Evolutionary conservation across 1,284 basidiomycete species (phyloP).

Genomic region (Wolfiporia cocos): DNA sequence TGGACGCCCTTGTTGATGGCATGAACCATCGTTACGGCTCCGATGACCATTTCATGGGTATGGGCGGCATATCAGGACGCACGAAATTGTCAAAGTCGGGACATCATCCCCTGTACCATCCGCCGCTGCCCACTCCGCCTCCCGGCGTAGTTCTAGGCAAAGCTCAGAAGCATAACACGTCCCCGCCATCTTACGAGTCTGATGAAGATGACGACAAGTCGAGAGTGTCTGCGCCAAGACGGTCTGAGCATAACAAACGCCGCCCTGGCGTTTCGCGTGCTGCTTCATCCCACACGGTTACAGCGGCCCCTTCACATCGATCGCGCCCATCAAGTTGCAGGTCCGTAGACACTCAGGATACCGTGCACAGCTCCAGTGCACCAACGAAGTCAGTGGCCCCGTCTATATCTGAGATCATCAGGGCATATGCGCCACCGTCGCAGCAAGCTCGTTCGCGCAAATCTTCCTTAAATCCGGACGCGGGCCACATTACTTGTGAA

Average conservation of each 20-base stretch:
- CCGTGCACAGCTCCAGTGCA: background rate
- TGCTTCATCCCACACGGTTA: constrained; percentile 9
- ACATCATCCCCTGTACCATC: constrained; percentile 68
- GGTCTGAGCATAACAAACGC: constrained; percentile 11
- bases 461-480: constrained; percentile 42
- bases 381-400: constrained; percentile 43
- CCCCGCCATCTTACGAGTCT: constrained; percentile 31
- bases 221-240: constrained; percentile 8
- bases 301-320: constrained; percentile 2
- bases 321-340: constrained; percentile 5
- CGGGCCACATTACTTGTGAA: constrained; percentile 36
- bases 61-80: constrained; percentile 35
- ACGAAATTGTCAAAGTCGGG: constrained; percentile 38
- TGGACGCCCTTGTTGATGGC: constrained; percentile 81
- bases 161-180: constrained; percentile 37
- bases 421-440: constrained; percentile 57
- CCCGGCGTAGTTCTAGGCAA: constrained; percentile 72
- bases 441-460: constrained; percentile 39
- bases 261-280: constrained; percentile 12
- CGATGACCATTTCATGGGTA: constrained; percentile 47
- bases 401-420: constrained; percentile 81
- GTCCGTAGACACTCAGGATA: constrained; percentile 1
- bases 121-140: constrained; percentile 74
- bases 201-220: constrained; percentile 43
- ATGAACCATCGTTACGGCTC: constrained; percentile 56